A percentile compares a stretch with the other conserved stretches of the same genome.
These are phyloP conservation scores for Trebouxia sp. DNA, from an alignment of 139 green algal species.

Conservation along the genomic window DNA sequence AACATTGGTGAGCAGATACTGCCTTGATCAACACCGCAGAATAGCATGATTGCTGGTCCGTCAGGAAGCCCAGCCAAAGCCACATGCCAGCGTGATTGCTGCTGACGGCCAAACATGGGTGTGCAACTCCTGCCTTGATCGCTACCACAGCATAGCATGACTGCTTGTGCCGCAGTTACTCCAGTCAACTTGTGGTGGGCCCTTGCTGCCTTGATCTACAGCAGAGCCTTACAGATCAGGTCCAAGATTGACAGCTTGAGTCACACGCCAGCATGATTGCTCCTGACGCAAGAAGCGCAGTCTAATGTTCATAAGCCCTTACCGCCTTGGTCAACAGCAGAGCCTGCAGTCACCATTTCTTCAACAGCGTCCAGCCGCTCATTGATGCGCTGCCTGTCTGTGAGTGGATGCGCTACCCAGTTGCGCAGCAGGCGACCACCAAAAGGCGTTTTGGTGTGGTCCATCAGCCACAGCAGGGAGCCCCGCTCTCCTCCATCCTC, in stretches of 20 bases:
- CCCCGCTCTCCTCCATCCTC: conserved; percentile 51
- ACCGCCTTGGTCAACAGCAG: not conserved
- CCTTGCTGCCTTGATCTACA: not conserved
- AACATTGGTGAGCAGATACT: too few species aligned
- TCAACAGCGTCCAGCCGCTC: conserved; percentile 78
- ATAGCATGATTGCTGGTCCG: too few species aligned
- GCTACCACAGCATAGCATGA: too few species aligned
- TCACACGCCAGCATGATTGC: too few species aligned
- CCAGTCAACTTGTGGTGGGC: not conserved
- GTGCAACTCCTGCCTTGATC: too few species aligned
- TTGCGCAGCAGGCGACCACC: conserved; percentile 73
- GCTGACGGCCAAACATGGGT: too few species aligned
- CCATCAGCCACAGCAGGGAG: conserved; percentile 82
- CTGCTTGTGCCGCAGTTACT: too few species aligned
- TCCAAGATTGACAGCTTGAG: too few species aligned
- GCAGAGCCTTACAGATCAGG: too few species aligned
- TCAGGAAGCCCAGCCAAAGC: too few species aligned
- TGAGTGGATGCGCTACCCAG: conserved; percentile 77
- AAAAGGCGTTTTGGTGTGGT: conserved; percentile 70
- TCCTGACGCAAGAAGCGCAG: not conserved
- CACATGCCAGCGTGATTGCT: too few species aligned
- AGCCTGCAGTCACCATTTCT: conserved; percentile 51
- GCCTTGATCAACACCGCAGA: too few species aligned
- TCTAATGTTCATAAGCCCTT: not conserved
- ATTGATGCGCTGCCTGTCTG: conserved; percentile 46